Evolutionary conservation across 2,329 filamentous ascomycete genomes (phyloP).

Genomic region (Pseudogymnoascus sp.): DNA sequence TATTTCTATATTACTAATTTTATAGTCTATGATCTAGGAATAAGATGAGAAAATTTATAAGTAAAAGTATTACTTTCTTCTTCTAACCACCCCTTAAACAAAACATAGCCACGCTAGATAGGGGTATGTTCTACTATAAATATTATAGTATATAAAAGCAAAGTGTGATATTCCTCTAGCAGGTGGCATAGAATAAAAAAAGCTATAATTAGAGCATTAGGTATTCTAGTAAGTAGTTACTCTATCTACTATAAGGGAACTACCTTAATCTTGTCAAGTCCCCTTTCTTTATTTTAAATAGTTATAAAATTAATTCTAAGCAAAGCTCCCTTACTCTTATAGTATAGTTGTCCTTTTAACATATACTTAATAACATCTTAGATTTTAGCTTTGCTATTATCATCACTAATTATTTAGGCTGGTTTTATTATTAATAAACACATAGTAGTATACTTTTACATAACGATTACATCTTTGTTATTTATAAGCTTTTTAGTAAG

Average conservation of each 20-base stretch:
- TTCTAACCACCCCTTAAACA: not conserved
- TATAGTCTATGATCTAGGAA: not conserved
- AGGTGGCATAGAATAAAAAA: not conserved
- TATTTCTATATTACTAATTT: not conserved
- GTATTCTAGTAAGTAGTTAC: not conserved
- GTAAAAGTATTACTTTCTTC: not conserved
- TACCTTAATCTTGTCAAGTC: not conserved
- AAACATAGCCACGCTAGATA: not conserved
- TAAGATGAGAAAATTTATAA: not conserved
- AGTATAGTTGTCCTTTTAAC: not conserved
- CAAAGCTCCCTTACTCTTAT: not conserved
- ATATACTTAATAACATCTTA: not conserved
- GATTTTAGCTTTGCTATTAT: not conserved
- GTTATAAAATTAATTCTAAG: not conserved
- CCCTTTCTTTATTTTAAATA: not conserved
- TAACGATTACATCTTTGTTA: not conserved
- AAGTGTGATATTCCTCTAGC: not conserved
- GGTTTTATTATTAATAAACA: not conserved
- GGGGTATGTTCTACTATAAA: not conserved
- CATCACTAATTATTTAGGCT: not conserved
- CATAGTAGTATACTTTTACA: not conserved
- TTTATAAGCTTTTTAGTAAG: not conserved
- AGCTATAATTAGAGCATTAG: not conserved
- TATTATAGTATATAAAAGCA: not conserved
- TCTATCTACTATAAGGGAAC: not conserved